Conservation (phyloP, 306 rosid genomes). For the Calophaca sinica region DNA sequence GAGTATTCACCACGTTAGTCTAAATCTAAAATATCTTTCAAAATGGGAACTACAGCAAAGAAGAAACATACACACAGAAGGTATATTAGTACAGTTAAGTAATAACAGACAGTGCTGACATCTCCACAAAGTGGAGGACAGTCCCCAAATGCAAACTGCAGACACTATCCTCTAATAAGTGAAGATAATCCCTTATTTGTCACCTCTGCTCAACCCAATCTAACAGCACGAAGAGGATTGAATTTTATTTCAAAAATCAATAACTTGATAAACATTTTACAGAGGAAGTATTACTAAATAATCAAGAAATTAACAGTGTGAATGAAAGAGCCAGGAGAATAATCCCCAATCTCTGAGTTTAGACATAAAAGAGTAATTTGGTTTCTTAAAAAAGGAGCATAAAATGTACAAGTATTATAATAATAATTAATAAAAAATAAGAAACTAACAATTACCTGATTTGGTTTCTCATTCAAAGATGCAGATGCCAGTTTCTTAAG, state of each 20-base stretch:
- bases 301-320: no score
- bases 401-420: neutral
- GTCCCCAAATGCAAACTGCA: neutral
- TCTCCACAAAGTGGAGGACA: neutral
- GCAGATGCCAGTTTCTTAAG: constrained; percentile 85
- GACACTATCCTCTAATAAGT: neutral
- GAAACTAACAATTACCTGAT: constrained; percentile 54
- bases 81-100: neutral
- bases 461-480: constrained; percentile 69
- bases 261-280: no score
- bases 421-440: neutral
- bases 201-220: neutral
- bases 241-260: neutral
- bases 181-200: neutral
- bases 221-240: neutral
- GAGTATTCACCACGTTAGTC: neutral
- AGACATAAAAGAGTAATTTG: neutral
- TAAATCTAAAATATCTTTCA: constrained; percentile 31
- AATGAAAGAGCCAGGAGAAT: no score
- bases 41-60: neutral
- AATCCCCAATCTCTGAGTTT: neutral
- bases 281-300: no score
- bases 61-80: neutral
- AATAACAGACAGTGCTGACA: neutral
- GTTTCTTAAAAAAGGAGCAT: neutral